Conservation (phyloP, 108 stramenopile genomes). For the Chaetoceros muelleri region DNA sequence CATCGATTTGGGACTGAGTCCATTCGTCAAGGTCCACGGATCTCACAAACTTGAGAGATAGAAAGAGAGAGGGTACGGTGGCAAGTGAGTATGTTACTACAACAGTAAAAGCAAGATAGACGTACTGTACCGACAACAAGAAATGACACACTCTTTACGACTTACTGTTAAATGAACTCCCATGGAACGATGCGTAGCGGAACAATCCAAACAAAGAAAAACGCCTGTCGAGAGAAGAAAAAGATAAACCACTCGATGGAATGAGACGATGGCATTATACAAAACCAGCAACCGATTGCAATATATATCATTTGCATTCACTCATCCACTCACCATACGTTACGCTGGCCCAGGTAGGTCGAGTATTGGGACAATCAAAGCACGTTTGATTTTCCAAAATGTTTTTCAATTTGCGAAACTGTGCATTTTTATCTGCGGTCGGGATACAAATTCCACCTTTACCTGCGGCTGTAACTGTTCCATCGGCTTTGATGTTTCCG, state of each 20-base stretch:
- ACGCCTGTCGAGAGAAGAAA: constrained; percentile 34
- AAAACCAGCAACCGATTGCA: no score
- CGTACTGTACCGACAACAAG: no score
- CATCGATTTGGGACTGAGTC: constrained; percentile 87
- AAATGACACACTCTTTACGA: no score
- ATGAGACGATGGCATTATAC: no score
- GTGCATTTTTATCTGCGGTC: constrained; percentile 63
- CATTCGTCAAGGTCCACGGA: constrained; percentile 87
- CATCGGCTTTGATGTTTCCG: constrained; percentile 75
- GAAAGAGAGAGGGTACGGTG: no score
- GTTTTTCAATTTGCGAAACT: constrained; percentile 82
- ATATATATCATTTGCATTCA: no score
- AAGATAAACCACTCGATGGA: no score
- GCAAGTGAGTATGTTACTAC: no score
- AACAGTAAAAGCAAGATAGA: no score
- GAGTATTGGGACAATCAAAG: constrained; percentile 89
- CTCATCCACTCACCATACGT: constrained; percentile 66
- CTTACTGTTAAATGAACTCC: no score
- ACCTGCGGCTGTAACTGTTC: constrained; percentile 83
- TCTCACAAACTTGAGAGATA: constrained; percentile 85
- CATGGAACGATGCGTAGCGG: constrained; percentile 82
- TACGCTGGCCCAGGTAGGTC: constrained; percentile 90
- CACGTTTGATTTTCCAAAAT: constrained; percentile 67
- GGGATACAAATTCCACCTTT: constrained; percentile 71
- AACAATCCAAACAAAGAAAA: constrained; percentile 90